Conservation (phyloP, 495 filamentous ascomycete species). For the Daldinia loculata region DNA sequence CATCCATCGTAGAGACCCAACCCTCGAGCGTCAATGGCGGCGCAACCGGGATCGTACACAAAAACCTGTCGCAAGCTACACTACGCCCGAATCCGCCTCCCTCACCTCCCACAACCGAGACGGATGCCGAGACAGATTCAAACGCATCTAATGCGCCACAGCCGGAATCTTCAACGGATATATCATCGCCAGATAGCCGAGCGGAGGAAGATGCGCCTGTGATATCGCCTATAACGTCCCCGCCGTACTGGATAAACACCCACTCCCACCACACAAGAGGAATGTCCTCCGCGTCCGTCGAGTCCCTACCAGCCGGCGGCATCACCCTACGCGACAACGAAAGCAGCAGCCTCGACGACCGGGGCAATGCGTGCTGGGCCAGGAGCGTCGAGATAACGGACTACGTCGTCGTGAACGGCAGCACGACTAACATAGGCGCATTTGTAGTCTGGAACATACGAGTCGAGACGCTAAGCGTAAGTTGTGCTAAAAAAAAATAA, state of each 20-base stretch:
- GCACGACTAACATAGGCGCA: conserved; percentile 60
- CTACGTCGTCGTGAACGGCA: conserved; percentile 60
- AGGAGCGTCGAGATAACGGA: conserved; percentile 62
- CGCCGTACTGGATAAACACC: conserved; percentile 34
- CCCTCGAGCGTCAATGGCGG: background rate
- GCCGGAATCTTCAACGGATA: background rate
- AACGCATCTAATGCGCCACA: conserved; percentile 19
- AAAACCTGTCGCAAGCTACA: conserved; percentile 36
- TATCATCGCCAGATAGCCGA: background rate
- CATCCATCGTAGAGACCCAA: conserved; percentile 28
- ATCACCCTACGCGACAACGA: conserved; percentile 65
- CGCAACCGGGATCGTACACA: conserved; percentile 18
- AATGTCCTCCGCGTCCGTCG: conserved; percentile 54
- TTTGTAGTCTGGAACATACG: conserved; percentile 66
- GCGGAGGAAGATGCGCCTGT: background rate
- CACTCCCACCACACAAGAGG: conserved; percentile 35
- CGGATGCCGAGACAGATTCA: conserved; percentile 37
- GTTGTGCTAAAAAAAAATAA: conserved; percentile 13
- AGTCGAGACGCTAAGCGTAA: conserved; percentile 60
- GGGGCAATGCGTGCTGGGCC: conserved; percentile 65
- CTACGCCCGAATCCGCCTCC: conserved; percentile 26
- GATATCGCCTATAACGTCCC: conserved; percentile 30
- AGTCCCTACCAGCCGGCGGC: conserved; percentile 56
- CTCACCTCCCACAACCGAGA: conserved; percentile 37
- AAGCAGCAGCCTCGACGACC: conserved; percentile 51